Percentiles rank a stretch among this genome's conserved stretches.
Conservation (phyloP, 1,139 yeast species). For the Hyphopichia burtonii region DNA sequence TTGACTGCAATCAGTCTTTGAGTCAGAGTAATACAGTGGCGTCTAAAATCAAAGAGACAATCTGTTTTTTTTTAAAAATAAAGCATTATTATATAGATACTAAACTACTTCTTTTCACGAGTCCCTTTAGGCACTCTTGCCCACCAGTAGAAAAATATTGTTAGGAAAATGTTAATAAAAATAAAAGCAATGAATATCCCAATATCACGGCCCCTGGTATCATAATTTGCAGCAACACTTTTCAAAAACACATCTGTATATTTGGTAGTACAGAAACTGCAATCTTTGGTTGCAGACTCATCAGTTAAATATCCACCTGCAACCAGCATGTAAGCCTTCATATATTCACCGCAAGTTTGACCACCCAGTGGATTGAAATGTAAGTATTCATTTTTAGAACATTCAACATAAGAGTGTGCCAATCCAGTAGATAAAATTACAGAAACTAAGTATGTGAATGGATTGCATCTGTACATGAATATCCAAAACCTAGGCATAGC, state of each 20-base stretch:
- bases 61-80: no score
- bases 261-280: slow-evolving; percentile 20
- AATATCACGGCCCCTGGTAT: slow-evolving; percentile 27
- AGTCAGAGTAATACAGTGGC: no score
- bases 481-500: slow-evolving; percentile 37
- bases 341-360: slow-evolving; percentile 26
- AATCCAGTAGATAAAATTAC: slow-evolving; percentile 44
- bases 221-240: slow-evolving; percentile 13
- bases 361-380: slow-evolving; percentile 44
- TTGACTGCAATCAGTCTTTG: no score
- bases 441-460: slow-evolving; percentile 43
- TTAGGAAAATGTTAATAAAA: slow-evolving; percentile 18
- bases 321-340: slow-evolving; percentile 17
- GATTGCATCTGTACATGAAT: slow-evolving; percentile 30
- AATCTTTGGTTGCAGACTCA: slow-evolving; percentile 12
- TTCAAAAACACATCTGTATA: slow-evolving; percentile 20
- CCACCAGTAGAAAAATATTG: slow-evolving; percentile 23
- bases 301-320: slow-evolving; percentile 28
- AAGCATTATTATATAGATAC: no score
- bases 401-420: slow-evolving; percentile 21
- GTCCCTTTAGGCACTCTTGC: slow-evolving; percentile 32
- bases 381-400: slow-evolving; percentile 48
- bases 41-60: no score
- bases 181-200: slow-evolving; percentile 19
- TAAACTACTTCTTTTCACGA: slow-evolving; percentile 27